phyloP scores from a whole-genome alignment of 495 filamentous ascomycete species.

The Trypethelium eluteriae region DNA sequence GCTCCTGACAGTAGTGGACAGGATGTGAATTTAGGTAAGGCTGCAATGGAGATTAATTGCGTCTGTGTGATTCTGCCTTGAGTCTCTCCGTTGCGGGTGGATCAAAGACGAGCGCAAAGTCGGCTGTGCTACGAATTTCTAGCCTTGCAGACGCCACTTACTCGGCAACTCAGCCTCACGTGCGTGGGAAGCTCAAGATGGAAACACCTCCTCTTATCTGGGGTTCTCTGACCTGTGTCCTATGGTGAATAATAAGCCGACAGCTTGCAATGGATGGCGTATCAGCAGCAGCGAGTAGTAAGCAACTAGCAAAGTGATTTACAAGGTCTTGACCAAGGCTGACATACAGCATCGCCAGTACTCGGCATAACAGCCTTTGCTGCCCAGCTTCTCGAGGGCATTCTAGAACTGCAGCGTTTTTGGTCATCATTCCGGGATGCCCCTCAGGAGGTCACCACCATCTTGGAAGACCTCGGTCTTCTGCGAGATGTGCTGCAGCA shows the following conservation, averaged over 20 bases:
- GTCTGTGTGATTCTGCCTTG: conserved; percentile 10
- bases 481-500: conserved; percentile 8
- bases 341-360: conserved; percentile 9
- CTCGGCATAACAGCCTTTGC: conserved; percentile 12
- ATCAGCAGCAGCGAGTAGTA: conserved; percentile 9
- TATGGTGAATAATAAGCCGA: conserved; percentile 6
- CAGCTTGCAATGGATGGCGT: conserved; percentile 12
- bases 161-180: not conserved
- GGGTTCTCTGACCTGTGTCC: not conserved
- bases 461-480: conserved; percentile 6
- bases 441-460: conserved; percentile 9
- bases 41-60: not conserved
- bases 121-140: not conserved
- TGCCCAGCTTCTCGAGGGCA: conserved; percentile 6
- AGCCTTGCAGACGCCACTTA: conserved; percentile 4
- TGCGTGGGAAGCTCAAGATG: conserved; percentile 7
- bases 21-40: not conserved
- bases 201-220: not conserved
- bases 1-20: conserved; percentile 5
- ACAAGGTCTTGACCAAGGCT: conserved; percentile 11
- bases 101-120: not conserved
- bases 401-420: conserved; percentile 6
- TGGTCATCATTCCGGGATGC: conserved; percentile 12
- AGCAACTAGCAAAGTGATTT: not conserved
- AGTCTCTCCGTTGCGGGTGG: not conserved